Percentiles rank a stretch among this genome's conserved stretches.
Conservation (phyloP, 495 filamentous ascomycete genomes). For the Xylaria grammica region DNA sequence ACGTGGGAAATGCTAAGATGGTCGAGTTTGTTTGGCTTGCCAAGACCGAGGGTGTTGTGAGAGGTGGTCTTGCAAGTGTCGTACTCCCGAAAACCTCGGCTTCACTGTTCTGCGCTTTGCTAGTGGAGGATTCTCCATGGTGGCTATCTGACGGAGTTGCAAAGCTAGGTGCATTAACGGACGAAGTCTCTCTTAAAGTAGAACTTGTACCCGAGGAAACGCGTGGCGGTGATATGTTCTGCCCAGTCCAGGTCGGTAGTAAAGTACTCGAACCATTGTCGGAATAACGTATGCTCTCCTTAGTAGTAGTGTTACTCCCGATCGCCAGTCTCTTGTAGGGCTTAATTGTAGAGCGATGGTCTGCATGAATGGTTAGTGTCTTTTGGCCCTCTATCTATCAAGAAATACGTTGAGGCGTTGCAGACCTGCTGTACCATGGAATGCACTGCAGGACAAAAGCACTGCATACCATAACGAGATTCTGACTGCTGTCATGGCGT, state of each 20-base stretch:
- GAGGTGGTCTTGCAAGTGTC: slow-evolving; percentile 3
- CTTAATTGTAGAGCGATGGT: not conserved
- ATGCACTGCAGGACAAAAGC: slow-evolving; percentile 13
- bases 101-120: not conserved
- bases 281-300: not conserved
- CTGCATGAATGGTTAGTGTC: slow-evolving; percentile 16
- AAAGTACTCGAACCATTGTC: not conserved
- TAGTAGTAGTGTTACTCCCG: slow-evolving; percentile 12
- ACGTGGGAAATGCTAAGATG: not conserved
- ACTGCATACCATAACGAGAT: slow-evolving; percentile 13
- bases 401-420: slow-evolving; percentile 14
- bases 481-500: slow-evolving; percentile 12
- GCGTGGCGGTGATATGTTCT: not conserved
- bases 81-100: not conserved
- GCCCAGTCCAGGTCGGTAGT: not conserved
- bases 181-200: not conserved
- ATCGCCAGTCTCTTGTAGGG: slow-evolving; percentile 3
- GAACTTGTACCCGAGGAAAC: not conserved
- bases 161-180: not conserved
- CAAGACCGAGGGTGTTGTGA: not conserved
- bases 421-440: slow-evolving; percentile 5
- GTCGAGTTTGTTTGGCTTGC: not conserved
- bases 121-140: not conserved
- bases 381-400: not conserved
- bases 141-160: not conserved